Conservation (phyloP, 768 basidiomycete species). For the Suillus spraguei region DNA sequence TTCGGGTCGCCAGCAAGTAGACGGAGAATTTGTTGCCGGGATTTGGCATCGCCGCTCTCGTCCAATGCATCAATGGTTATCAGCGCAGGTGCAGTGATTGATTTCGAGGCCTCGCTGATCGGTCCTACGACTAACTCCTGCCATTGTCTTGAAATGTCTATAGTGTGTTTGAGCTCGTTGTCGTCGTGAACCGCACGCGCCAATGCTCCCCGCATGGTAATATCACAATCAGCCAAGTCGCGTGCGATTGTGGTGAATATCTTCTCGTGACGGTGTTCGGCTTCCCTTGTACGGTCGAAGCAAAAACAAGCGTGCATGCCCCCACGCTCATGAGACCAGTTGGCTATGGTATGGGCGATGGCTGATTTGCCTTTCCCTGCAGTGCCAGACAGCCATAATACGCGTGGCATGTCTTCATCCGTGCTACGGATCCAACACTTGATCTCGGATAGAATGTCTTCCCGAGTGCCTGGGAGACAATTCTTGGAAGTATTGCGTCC, state of each 20-base stretch:
- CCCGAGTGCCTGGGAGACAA: conserved; percentile 20
- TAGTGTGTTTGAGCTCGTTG: not conserved
- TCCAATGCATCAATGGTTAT: conserved; percentile 23
- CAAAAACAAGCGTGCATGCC: conserved; percentile 19
- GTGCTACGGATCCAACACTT: conserved; percentile 15
- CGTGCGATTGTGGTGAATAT: conserved; percentile 9
- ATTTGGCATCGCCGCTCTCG: no score
- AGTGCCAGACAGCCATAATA: conserved; percentile 18
- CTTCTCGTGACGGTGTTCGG: not conserved
- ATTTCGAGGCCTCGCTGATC: not conserved
- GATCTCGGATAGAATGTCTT: conserved; percentile 16
- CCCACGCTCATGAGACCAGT: conserved; percentile 11
- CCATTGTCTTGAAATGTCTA: conserved; percentile 15
- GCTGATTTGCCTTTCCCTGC: conserved; percentile 8
- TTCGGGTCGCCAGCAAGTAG: no score
- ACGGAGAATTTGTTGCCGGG: no score
- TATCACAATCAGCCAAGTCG: not conserved
- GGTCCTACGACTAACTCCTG: conserved; percentile 22
- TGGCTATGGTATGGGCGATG: conserved; percentile 19
- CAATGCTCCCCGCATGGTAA: not conserved
- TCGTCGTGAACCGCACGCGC: not conserved
- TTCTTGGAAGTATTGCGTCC: conserved; percentile 1
- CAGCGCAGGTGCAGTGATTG: conserved; percentile 21
- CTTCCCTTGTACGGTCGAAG: conserved; percentile 14
- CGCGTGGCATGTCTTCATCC: not conserved